Percentiles rank a stretch among this genome's conserved stretches.
Evolutionary conservation across 2,329 filamentous ascomycete species (phyloP).

Genomic region (Dothistroma pini): DNA sequence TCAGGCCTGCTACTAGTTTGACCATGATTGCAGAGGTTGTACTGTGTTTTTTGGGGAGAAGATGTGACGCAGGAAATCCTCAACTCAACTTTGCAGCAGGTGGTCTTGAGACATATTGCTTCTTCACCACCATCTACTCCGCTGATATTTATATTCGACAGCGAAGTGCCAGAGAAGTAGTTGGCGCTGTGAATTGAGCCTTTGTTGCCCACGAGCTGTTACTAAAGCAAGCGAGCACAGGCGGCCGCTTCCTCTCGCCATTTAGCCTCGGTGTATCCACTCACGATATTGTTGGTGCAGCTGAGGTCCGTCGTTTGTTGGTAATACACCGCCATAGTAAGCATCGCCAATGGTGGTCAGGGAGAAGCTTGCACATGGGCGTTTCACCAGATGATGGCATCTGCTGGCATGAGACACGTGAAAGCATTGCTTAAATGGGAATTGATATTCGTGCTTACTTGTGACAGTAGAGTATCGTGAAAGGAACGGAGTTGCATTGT

Average conservation of each 20-base stretch:
- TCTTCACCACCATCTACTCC: too few relatives aligned
- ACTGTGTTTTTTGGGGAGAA: not conserved
- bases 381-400: too few relatives aligned
- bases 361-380: too few relatives aligned
- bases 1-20: slow-evolving; percentile 30
- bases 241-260: not conserved
- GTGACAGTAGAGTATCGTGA: not conserved
- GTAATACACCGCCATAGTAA: too few relatives aligned
- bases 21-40: slow-evolving; percentile 20
- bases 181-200: too few relatives aligned
- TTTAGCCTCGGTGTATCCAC: not conserved
- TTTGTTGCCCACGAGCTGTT: not conserved
- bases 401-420: not conserved
- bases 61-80: not conserved
- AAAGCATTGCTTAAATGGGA: not conserved
- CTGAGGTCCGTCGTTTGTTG: not conserved
- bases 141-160: too few relatives aligned
- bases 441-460: not conserved
- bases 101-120: too few relatives aligned
- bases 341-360: too few relatives aligned
- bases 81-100: not conserved
- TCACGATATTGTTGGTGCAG: not conserved
- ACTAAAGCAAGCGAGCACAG: slow-evolving; percentile 4
- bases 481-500: not conserved
- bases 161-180: too few relatives aligned